Base-by-base conservation (phyloP, 1,284 basidiomycete genomes). In the Moniliella sp. region DNA sequence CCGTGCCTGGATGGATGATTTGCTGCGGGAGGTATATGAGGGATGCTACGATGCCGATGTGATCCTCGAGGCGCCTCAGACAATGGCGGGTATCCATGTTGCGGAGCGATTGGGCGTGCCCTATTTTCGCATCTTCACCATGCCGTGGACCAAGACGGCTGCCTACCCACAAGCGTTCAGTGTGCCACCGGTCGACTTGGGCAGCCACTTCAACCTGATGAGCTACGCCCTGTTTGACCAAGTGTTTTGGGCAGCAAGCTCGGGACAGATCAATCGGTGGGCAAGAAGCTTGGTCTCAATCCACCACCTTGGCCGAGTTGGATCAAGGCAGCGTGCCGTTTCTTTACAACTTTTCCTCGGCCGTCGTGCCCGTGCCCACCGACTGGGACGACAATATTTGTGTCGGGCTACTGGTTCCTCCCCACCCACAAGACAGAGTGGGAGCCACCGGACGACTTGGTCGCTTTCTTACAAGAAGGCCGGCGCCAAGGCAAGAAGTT, bases 31-130 rank as follows among this genome's bases (percentile, higher is more conserved):
- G 0, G 78, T 83, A 1, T 94, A 83, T 82, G 73, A 82, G 37
- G 86, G 84, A 3, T 97, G 91, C 56, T 81, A 88, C 64, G 76
- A 73, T 13, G 83, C 82, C 0, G 86, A 97, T 57, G 71, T 94
- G 15, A 69, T 97, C 31, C 69, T 97, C 33, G 88, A 97, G 64
- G 82, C 78, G 50, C 88, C 88, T 0, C 84, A 79, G 54, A 83
- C 88, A 4, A 94, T 94, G 77, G 83, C 76, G n/a, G 88, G 88
- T n/a, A 78, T 80, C 39, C 88, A 97, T 50, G 83, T 97, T 33
- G 88, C 88, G 11, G 88, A 97, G 59, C 83, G 81, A 1, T 66
- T 97, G 11, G 68, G 67, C 18, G 82, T 94, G 33, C 88, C 88
- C 2, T 97, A 88, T 61, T 94, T 78, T 64, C 69, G 81, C 46